Evolutionary conservation across 2,329 filamentous ascomycete species (phyloP).

Genomic region (Phialophora tarda): DNA sequence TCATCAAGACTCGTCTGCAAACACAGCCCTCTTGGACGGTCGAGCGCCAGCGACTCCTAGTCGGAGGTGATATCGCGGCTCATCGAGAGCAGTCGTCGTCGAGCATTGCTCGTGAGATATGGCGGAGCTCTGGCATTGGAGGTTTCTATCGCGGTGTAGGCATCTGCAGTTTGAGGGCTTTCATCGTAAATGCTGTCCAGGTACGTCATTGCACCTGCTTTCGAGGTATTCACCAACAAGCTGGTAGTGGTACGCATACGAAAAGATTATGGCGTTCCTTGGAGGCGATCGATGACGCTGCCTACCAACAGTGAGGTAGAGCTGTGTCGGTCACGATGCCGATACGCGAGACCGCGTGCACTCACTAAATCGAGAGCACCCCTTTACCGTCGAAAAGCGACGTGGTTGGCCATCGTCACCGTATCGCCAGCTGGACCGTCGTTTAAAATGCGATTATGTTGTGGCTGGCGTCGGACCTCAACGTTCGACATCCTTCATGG

Average conservation of each 20-base stretch:
- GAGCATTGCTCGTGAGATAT: conserved; percentile 69
- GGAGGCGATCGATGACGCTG: conserved; percentile 16
- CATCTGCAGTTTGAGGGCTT: conserved; percentile 83
- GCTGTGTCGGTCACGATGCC: neutral
- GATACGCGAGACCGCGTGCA: neutral
- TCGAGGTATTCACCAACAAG: conserved; percentile 21
- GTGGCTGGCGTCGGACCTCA: conserved; percentile 5
- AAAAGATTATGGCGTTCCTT: conserved; percentile 73
- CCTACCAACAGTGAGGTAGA: neutral
- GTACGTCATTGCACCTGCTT: conserved; percentile 43
- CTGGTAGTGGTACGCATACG: conserved; percentile 81
- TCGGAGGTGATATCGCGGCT: conserved; percentile 39
- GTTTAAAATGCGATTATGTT: neutral
- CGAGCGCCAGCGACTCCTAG: conserved; percentile 36
- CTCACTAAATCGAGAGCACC: neutral
- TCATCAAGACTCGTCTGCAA: conserved; percentile 92
- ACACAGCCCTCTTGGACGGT: conserved; percentile 59
- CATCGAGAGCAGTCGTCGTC: conserved; percentile 56
- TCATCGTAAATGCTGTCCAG: conserved; percentile 89
- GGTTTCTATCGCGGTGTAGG: conserved; percentile 76
- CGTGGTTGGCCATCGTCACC: neutral
- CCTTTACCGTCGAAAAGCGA: neutral
- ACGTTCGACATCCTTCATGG: conserved; percentile 31
- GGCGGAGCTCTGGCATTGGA: conserved; percentile 64
- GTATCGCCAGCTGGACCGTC: neutral